These are phyloP conservation scores for Phylloporus sp. DNA, from an alignment of 768 basidiomycete genomes.

Conservation along the genomic window DNA sequence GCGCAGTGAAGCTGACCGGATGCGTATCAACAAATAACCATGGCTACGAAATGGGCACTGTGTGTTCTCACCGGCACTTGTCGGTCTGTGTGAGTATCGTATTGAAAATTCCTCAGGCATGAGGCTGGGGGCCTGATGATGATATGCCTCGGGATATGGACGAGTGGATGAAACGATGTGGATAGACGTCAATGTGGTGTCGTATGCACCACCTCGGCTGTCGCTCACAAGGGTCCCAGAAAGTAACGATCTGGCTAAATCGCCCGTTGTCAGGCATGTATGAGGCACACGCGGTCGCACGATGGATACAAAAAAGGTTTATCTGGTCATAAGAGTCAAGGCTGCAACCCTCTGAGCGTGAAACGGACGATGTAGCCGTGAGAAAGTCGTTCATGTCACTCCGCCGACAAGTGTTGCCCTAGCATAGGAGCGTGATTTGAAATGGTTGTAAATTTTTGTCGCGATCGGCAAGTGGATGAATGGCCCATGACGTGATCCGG, in stretches of 20 bases:
- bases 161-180: not conserved
- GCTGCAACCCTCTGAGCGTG: not conserved
- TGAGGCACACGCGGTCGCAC: not conserved
- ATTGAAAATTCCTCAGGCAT: no score
- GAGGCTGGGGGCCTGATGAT: not conserved
- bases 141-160: not conserved
- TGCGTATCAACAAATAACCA: slow-evolving; percentile 17
- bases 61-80: no score
- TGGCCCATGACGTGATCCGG: slow-evolving; percentile 33
- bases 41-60: slow-evolving; percentile 9
- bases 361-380: not conserved
- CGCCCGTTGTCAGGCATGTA: slow-evolving; percentile 10
- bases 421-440: slow-evolving; percentile 5
- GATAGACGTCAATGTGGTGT: not conserved
- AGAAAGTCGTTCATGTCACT: slow-evolving; percentile 2
- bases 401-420: not conserved
- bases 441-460: slow-evolving; percentile 22
- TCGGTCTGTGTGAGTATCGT: no score
- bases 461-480: slow-evolving; percentile 30
- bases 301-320: no score
- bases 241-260: slow-evolving; percentile 1
- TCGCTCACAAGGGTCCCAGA: not conserved
- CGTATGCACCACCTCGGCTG: not conserved
- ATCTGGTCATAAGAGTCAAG: no score
- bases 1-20: not conserved